These are phyloP conservation scores for Scutellaria minor DNA, from an alignment of 257 asterid species.

Conservation along the genomic window DNA sequence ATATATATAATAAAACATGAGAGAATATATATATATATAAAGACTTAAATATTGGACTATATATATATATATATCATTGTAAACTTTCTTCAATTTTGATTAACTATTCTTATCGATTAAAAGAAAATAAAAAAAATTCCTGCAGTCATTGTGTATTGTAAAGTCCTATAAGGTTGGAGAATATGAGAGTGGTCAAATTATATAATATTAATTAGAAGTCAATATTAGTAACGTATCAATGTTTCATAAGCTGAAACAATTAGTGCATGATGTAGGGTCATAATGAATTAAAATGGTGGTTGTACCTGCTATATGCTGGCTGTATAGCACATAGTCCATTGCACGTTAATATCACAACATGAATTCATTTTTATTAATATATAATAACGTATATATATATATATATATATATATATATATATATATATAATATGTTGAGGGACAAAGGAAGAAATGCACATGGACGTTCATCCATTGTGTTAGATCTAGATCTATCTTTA, in stretches of 20 bases:
- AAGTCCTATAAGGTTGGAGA: too few relatives aligned
- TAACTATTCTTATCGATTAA: background rate
- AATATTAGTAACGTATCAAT: conserved; percentile 4
- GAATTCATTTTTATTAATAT: background rate
- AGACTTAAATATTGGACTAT: too few relatives aligned
- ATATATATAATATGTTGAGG: conserved; percentile 16
- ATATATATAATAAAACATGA: too few relatives aligned
- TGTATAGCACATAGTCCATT: conserved; percentile 20
- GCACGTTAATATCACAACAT: conserved; percentile 29
- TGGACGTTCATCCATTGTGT: conserved; percentile 35
- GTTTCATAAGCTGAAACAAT: conserved; percentile 31
- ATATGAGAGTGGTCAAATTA: too few relatives aligned
- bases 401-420: background rate
- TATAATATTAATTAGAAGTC: background rate
- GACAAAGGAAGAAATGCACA: conserved; percentile 39
- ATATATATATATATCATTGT: too few relatives aligned
- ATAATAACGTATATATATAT: background rate
- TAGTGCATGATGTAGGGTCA: conserved; percentile 19
- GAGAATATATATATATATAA: too few relatives aligned
- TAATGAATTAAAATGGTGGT: conserved; percentile 27
- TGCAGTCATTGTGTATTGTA: background rate
- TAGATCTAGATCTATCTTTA: conserved; percentile 33
- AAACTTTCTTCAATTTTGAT: too few relatives aligned
- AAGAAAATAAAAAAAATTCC: background rate
- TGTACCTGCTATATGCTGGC: conserved; percentile 37